These are phyloP conservation scores for Calvatia gigantea DNA, from an alignment of 768 basidiomycete species.

Conservation along the genomic window DNA sequence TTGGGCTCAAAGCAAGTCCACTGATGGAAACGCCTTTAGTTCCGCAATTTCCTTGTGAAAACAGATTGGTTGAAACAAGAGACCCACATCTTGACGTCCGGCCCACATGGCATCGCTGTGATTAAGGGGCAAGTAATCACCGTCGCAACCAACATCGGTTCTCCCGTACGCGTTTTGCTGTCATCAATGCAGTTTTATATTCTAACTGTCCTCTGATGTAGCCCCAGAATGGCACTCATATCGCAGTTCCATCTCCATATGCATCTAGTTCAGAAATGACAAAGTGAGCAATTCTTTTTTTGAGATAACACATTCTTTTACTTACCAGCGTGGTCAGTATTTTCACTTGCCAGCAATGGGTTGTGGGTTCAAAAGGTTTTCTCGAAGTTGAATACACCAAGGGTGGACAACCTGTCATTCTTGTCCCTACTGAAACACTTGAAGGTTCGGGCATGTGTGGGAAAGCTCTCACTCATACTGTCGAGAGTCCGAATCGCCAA, in stretches of 20 bases:
- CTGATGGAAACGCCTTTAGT: constrained; percentile 26
- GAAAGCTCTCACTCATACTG: constrained; percentile 14
- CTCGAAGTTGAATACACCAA: constrained; percentile 58
- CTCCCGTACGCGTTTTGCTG: constrained; percentile 45
- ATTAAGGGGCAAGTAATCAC: constrained; percentile 62
- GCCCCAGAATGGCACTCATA: constrained; percentile 53
- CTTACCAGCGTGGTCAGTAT: constrained; percentile 34
- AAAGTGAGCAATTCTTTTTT: constrained; percentile 46
- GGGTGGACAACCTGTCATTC: constrained; percentile 59
- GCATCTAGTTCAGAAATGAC: constrained; percentile 42
- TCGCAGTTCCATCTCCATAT: constrained; percentile 58
- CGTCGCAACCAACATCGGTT: constrained; percentile 69
- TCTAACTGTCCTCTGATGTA: constrained; percentile 19
- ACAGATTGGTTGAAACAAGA: constrained; percentile 54
- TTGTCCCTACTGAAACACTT: constrained; percentile 39
- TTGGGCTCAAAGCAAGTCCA: background rate
- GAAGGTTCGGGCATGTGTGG: constrained; percentile 38
- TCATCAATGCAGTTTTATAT: background rate
- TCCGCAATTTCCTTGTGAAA: constrained; percentile 63
- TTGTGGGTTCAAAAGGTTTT: constrained; percentile 62
- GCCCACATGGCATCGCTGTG: constrained; percentile 53
- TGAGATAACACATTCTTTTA: background rate
- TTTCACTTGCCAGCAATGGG: constrained; percentile 63
- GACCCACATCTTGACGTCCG: constrained; percentile 48
- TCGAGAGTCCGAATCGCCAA: background rate